Conservation (phyloP, 192 early-diverging fungal genomes). For the Backusella morwellensis region DNA sequence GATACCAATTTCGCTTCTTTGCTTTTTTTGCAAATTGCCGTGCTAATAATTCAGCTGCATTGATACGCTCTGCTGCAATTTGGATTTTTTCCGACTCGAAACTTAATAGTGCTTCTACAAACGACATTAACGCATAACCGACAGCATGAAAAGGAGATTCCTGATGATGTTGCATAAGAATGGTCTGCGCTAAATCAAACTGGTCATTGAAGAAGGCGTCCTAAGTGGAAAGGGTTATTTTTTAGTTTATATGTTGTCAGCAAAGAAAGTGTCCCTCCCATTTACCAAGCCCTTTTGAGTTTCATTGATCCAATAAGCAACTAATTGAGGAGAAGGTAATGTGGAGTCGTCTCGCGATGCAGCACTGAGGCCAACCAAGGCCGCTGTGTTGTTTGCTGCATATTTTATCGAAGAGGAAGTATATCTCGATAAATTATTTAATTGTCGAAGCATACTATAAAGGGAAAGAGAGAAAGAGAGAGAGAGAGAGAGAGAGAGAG, state of each 20-base stretch:
- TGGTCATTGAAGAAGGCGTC: conserved; percentile 37
- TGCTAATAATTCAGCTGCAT: conserved; percentile 21
- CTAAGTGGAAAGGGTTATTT: background rate
- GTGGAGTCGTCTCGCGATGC: background rate
- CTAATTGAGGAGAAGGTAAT: background rate
- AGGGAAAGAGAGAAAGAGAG: background rate
- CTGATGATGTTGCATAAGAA: conserved; percentile 23
- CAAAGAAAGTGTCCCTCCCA: too few relatives aligned
- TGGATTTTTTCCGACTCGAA: conserved; percentile 30
- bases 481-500: too few relatives aligned
- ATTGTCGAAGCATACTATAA: conserved; percentile 5
- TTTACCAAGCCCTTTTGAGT: conserved; percentile 14
- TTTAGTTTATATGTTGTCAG: background rate
- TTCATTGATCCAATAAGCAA: conserved; percentile 4
- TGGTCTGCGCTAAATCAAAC: conserved; percentile 28
- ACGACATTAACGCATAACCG: conserved; percentile 33
- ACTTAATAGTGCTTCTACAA: conserved; percentile 35
- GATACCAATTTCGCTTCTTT: background rate
- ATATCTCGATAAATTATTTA: conserved; percentile 1
- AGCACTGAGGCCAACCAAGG: background rate
- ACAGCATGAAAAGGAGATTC: conserved; percentile 38
- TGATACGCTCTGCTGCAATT: conserved; percentile 22
- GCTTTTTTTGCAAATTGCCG: conserved; percentile 16
- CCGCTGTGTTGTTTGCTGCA: conserved; percentile 7
- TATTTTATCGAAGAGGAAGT: conserved; percentile 8